These are phyloP conservation scores for Centrapalus pauciflorus DNA, from an alignment of 129 eudicot species.

Conservation along the genomic window DNA sequence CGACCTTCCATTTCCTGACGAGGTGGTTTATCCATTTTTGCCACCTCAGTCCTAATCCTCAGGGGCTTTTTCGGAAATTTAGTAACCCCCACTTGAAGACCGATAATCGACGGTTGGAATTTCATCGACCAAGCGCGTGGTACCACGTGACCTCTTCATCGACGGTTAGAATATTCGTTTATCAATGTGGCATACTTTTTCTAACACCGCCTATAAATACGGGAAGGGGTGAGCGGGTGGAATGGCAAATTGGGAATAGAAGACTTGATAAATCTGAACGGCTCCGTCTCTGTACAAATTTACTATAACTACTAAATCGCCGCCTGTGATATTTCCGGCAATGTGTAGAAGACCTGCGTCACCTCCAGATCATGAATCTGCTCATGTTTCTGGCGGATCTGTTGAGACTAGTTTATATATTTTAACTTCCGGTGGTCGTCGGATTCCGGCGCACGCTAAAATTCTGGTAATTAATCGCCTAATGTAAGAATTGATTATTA, in stretches of 20 bases:
- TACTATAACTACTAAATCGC: background rate
- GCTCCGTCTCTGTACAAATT: background rate
- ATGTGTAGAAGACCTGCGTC: slow-evolving; percentile 13
- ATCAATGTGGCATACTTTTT: background rate
- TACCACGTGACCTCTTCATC: background rate
- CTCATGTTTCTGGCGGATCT: slow-evolving; percentile 26
- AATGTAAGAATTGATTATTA: background rate
- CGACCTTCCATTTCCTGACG: slow-evolving; percentile 24
- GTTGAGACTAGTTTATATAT: slow-evolving; percentile 42
- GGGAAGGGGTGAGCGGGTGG: background rate
- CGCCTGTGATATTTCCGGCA: background rate
- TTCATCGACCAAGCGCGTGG: background rate
- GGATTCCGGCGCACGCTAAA: slow-evolving; percentile 66
- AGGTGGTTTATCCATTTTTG: slow-evolving; percentile 23
- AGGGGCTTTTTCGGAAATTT: slow-evolving; percentile 16
- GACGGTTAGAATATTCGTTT: background rate
- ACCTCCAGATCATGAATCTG: slow-evolving; percentile 16
- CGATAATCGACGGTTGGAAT: background rate
- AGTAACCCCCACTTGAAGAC: background rate
- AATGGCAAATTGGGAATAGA: background rate
- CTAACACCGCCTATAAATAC: slow-evolving; percentile 27
- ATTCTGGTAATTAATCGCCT: slow-evolving; percentile 45
- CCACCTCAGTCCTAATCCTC: slow-evolving; percentile 21
- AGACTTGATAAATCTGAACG: no score
- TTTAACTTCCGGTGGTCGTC: slow-evolving; percentile 62